Evolutionary conservation across 2,329 filamentous ascomycete species (phyloP).

Genomic region (Aspergillus sp.): DNA sequence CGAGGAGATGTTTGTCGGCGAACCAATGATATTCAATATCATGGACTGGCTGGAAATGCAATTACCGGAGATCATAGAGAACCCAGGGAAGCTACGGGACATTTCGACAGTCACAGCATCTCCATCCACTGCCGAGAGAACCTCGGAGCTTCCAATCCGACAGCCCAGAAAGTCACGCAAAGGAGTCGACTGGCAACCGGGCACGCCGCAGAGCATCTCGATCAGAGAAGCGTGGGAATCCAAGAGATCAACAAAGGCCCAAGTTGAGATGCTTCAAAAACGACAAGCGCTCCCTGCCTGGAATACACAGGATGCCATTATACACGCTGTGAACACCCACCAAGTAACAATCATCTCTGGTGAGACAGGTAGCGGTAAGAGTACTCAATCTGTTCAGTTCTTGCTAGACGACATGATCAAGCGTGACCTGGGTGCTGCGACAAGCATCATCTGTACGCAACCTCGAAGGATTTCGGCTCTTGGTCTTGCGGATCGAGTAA

Average conservation of each 20-base stretch:
- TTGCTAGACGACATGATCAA: constrained; percentile 84
- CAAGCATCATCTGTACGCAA: constrained; percentile 93
- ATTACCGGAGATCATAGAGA: constrained; percentile 72
- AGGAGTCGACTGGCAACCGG: constrained; percentile 58
- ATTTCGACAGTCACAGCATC: constrained; percentile 70
- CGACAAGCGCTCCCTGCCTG: constrained; percentile 78
- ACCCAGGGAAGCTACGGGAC: constrained; percentile 75
- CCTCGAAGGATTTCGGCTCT: constrained; percentile 90
- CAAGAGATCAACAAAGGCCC: constrained; percentile 57
- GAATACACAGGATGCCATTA: constrained; percentile 69
- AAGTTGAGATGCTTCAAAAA: constrained; percentile 67
- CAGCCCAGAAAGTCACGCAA: constrained; percentile 43
- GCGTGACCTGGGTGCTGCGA: constrained; percentile 63
- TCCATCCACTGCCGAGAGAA: constrained; percentile 8
- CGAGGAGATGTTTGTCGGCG: constrained; percentile 63
- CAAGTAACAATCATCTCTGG: constrained; percentile 96
- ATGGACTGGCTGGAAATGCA: constrained; percentile 88
- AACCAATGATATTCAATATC: constrained; percentile 85
- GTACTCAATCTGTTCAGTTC: constrained; percentile 94
- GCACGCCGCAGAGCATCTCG: constrained; percentile 52
- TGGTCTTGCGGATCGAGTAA: constrained; percentile 87
- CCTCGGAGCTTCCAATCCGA: constrained; percentile 19
- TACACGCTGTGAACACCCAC: constrained; percentile 65
- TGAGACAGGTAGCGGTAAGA: constrained; percentile 95
- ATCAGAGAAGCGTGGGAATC: constrained; percentile 59